Evolutionary conservation across 2,329 filamentous ascomycete species (phyloP), one percentile per base, ranked within the genome.

Genomic region (Trichoderma sp.): DNA sequence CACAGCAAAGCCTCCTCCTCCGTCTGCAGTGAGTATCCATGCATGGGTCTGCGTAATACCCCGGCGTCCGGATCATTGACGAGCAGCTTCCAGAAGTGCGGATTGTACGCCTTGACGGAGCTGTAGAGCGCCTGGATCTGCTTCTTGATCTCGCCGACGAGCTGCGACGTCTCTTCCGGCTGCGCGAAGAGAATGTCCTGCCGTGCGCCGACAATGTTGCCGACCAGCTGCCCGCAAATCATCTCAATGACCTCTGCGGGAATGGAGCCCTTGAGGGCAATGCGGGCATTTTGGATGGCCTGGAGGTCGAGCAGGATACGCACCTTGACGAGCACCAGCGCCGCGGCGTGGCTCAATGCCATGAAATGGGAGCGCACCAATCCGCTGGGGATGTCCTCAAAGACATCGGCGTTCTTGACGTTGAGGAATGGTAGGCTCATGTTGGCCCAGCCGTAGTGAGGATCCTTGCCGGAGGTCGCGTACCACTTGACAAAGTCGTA

Each of bases 401-500:
- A 73, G 0, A 72, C 72, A 68, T 84, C 75, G 10, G 76, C 79
- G 10, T 72, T 69, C 28, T 74, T 75, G 48, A 78, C 60, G 63
- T 81, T 69, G 3, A 81, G 72, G 34, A 67, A 70, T 14, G 71
- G 71, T 5, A 67, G 39, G 7, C 43, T 50, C 60, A 65, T 64
- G 51, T 74, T 43, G 0, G 50, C 66, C 68, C 67, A 72, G 50
- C 72, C 68, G 30, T 72, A 71, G 15, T 71, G 21, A 0, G 45
- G 3, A 1, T 68, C 67, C 0, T 64, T 14, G 0, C 62, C 67
- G 1, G 55, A 66, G 0, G 68, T 72, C 0, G 69, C 72, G 65
- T 72, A 76, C 73, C 75, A 77, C 68, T 75, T 79, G 3, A 77
- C 54, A 44, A 81, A 80, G 62, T 81, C 78, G 66, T 82, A 82